Base-by-base conservation (phyloP, 192 early-diverging fungal genomes). In the Lobosporangium transversale region DNA sequence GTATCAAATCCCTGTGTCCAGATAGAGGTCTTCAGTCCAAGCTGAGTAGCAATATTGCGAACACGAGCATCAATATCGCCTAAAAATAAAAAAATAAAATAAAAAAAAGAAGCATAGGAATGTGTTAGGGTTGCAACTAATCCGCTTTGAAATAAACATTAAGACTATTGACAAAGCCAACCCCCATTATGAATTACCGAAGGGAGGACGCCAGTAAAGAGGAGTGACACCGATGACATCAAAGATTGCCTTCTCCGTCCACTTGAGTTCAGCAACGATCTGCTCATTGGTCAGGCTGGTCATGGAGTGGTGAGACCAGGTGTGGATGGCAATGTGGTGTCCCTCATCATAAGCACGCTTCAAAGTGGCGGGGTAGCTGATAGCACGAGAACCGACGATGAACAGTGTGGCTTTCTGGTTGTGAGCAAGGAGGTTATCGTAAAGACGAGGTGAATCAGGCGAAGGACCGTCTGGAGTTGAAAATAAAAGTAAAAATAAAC, bases 181-280 rank as follows among this genome's bases (percentile, higher is more conserved):
- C n/a, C n/a, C n/a, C n/a, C n/a, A n/a, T n/a, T n/a, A n/a, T n/a
- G n/a, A 42, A 23, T 67, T 40, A 53, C 67, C 70, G 45, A 45
- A 76, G 26, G 76, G 63, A 55, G 83, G 83, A 27, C 83, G 70
- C 79, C 80, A 81, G 59, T 83, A 74, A 10, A 60, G 44, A 31
- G 85, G 85, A 49, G 85, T 84, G 7, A 83, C 73, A 60, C 83
- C 83, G 49, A 68, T 79, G 36, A 76, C 54, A 31, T 85, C 80
- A 43, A 83, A 67, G 54, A 89, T 87, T 33, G 79, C 81, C 26
- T 73, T 67, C 53, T 87, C 86, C n/a, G 86, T 90, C 84, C 87
- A 91, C 44, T 86, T 81, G 21, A 93, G 51, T 70, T 91, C 87
- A 37, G 86, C 83, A 29, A 89, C 81, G 21, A 91, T 51, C 30